Evolutionary conservation across 345 rosid genomes (phyloP).

Genomic region (Gossypium thurberi): DNA sequence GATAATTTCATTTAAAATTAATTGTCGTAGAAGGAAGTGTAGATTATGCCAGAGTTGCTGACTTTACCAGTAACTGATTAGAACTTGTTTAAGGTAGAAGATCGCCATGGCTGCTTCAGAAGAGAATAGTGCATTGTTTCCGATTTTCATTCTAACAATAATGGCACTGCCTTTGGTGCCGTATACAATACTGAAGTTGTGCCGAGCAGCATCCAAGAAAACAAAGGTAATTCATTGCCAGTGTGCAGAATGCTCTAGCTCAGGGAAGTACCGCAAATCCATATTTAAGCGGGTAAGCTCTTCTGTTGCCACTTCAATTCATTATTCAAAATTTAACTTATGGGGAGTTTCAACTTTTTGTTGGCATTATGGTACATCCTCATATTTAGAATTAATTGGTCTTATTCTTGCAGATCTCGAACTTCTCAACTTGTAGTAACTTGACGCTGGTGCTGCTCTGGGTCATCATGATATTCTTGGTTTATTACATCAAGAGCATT

Average conservation of each 20-base stretch:
- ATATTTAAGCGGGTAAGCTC: slow-evolving; percentile 62
- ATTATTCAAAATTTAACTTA: neutral
- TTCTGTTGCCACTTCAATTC: neutral
- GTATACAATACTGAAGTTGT: slow-evolving; percentile 64
- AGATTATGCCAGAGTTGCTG: slow-evolving; percentile 9
- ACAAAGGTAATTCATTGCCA: slow-evolving; percentile 70
- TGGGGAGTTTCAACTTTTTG: neutral
- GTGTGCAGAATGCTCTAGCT: slow-evolving; percentile 70
- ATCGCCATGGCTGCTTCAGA: slow-evolving; percentile 79
- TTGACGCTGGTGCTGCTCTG: slow-evolving; percentile 78
- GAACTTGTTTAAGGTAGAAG: slow-evolving; percentile 21
- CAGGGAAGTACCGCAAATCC: slow-evolving; percentile 83
- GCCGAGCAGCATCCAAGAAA: slow-evolving; percentile 65
- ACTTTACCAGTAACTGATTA: slow-evolving; percentile 11
- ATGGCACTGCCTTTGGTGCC: slow-evolving; percentile 95
- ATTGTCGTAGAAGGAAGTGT: neutral
- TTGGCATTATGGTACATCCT: neutral
- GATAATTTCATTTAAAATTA: neutral
- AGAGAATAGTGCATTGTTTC: slow-evolving; percentile 83
- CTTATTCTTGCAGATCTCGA: slow-evolving; percentile 62
- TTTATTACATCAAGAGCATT: slow-evolving; percentile 79
- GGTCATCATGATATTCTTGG: slow-evolving; percentile 78
- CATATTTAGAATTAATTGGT: neutral
- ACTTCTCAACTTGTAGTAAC: slow-evolving; percentile 90
- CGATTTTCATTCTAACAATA: slow-evolving; percentile 90